Conservation (phyloP, 441 rosid genomes). For the Melastoma candidum region DNA sequence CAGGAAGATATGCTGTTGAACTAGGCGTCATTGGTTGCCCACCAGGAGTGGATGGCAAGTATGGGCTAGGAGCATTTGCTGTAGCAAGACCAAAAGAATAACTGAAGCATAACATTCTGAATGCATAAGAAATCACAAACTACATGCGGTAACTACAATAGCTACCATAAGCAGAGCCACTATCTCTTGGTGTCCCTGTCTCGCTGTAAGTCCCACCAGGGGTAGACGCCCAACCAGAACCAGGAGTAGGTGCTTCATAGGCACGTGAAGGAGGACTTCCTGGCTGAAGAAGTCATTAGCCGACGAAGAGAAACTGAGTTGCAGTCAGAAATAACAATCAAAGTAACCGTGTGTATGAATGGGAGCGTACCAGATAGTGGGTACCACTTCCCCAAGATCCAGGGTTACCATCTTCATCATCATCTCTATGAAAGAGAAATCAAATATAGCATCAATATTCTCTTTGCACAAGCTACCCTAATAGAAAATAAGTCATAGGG, state of each 20-base stretch:
- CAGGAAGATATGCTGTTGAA: constrained; percentile 70
- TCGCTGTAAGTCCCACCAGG: constrained; percentile 89
- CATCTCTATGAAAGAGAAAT: constrained; percentile 39
- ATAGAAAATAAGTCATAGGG: too few species aligned
- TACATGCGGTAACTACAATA: constrained; percentile 5
- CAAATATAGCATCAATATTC: too few species aligned
- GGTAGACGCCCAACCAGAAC: constrained; percentile 90
- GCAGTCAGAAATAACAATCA: neutral
- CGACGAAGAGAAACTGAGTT: constrained; percentile 1
- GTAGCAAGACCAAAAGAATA: constrained; percentile 20
- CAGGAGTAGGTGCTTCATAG: constrained; percentile 96
- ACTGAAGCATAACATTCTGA: constrained; percentile 5
- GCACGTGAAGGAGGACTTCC: constrained; percentile 88
- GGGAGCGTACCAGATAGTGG: constrained; percentile 64
- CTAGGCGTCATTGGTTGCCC: constrained; percentile 96
- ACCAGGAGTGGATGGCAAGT: constrained; percentile 89
- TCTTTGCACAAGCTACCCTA: too few species aligned
- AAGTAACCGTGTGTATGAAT: neutral
- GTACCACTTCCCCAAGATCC: constrained; percentile 97
- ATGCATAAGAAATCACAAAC: neutral
- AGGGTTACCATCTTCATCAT: constrained; percentile 94
- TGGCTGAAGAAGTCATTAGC: constrained; percentile 35
- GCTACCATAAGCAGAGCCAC: constrained; percentile 68
- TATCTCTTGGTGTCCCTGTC: constrained; percentile 92
- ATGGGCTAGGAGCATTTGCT: constrained; percentile 91